phyloP scores from a whole-genome alignment of 2,329 filamentous ascomycete genomes.

The Lachnellula subtilissima region DNA sequence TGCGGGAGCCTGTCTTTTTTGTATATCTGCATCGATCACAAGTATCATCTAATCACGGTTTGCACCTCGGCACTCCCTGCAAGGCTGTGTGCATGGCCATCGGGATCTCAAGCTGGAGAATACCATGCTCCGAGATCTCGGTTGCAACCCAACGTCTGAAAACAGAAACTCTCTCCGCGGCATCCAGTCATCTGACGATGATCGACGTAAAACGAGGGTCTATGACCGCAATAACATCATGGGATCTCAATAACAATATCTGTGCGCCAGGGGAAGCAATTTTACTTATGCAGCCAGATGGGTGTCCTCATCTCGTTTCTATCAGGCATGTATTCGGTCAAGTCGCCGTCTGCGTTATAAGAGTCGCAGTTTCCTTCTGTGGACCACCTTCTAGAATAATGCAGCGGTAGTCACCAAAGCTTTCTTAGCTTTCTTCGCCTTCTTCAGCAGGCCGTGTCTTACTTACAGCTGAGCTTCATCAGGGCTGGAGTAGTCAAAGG shows the following conservation, averaged over 20 bases:
- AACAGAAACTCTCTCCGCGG: background rate
- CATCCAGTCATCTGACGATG: background rate
- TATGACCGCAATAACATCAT: background rate
- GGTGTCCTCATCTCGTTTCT: background rate
- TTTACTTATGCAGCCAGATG: background rate
- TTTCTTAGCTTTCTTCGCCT: background rate
- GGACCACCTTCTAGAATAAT: background rate
- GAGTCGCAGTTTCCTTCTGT: background rate
- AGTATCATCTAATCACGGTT: no score
- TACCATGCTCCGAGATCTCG: no score
- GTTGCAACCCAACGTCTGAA: background rate
- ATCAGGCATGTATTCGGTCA: background rate
- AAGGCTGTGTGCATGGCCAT: no score
- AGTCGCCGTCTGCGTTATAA: background rate
- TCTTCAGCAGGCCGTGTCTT: conserved; percentile 6
- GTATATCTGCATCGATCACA: no score
- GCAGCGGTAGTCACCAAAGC: background rate
- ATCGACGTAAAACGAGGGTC: background rate
- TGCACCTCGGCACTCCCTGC: no score
- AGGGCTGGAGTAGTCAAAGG: background rate
- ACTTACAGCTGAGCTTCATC: background rate
- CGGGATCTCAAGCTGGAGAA: no score
- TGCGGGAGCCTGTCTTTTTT: no score
- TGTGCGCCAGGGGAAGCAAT: background rate
- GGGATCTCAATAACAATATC: background rate